A percentile compares a stretch with the other conserved stretches of the same genome.
Conservation (phyloP, 2,329 filamentous ascomycete genomes). For the Simplicillium sp. region DNA sequence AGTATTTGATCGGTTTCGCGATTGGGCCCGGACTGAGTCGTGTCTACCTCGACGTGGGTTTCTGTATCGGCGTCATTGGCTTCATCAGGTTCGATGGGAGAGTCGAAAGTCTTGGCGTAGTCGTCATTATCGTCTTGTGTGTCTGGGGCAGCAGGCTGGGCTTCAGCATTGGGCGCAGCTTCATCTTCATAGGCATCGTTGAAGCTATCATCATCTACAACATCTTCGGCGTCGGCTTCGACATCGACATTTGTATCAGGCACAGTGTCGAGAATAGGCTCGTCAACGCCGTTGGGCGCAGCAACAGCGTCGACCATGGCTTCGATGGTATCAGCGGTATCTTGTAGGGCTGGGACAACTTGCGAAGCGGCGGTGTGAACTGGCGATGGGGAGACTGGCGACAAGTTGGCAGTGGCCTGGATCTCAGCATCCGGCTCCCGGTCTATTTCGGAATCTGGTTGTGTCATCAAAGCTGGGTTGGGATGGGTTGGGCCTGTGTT, state of each 20-base stretch:
- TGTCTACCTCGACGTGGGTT: no score
- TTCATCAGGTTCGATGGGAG: slow-evolving; percentile 28
- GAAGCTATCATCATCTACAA: slow-evolving; percentile 37
- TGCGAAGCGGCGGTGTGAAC: slow-evolving; percentile 35
- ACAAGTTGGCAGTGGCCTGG: slow-evolving; percentile 43
- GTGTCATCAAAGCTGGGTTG: no score
- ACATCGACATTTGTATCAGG: slow-evolving; percentile 22
- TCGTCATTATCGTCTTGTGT: slow-evolving; percentile 31
- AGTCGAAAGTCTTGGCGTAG: slow-evolving; percentile 42
- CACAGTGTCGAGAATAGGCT: slow-evolving; percentile 20
- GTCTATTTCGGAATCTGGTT: no score
- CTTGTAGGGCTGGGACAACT: slow-evolving; percentile 40
- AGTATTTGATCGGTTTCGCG: no score
- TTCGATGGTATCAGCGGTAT: slow-evolving; percentile 41
- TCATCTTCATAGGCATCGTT: slow-evolving; percentile 37
- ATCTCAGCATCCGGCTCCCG: slow-evolving; percentile 30
- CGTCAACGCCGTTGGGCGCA: slow-evolving; percentile 19
- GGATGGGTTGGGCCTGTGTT: no score
- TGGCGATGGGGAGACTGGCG: slow-evolving; percentile 39
- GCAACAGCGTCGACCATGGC: slow-evolving; percentile 31
- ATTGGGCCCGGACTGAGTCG: no score
- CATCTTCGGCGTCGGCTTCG: slow-evolving; percentile 19
- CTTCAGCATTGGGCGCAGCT: slow-evolving; percentile 15
- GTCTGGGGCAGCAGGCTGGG: slow-evolving; percentile 15
- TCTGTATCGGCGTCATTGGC: slow-evolving; percentile 24